Evolutionary conservation across 2,329 filamentous ascomycete genomes (phyloP), one percentile per base, ranked within the genome.

Genomic region (Colletotrichum sp.): DNA sequence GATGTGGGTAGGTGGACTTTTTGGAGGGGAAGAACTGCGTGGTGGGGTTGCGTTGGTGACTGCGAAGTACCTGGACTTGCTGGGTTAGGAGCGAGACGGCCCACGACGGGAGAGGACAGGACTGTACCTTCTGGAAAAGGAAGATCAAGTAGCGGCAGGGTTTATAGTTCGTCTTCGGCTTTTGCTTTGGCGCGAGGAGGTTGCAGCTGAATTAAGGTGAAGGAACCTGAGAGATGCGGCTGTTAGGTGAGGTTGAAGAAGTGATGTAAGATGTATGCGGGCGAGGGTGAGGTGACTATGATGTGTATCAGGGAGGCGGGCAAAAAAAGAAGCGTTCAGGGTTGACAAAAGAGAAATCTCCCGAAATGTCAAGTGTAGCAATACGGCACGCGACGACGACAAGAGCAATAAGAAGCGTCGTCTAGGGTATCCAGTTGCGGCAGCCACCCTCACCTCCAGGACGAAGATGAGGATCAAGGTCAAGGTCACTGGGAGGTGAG

Each of bases 1-100:
- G 70, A 68, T 73, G 73, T 75, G 73, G 73, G 73, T 68, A 75
- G 71, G 73, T 75, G 73, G 73, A 60, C 64, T 75, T 60, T 74
- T 73, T 69, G 71, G 73, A 75, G 73, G 73, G 73, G 73, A 73
- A 65, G 64, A 59, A 32, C 70, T 63, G 64, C 44, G 64, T 73
- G 70, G 71, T 73, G 70, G 73, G 64, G 73, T 73, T 68, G 48
- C 44, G 70, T 32, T 64, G 73, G 70, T 75, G 64, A 68, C 73
- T 57, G 57, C 28, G 44, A 63, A 71, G 69, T 75, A 75, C 73
- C 69, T 72, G 55, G 57, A 63, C 68, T 25, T 70, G 68, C 68
- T 52, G 19, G 57, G 55, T 63, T 70, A 63, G 68, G 19, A 70
- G 55, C 13, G 22, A 48, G 30, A 61, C 8, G 32, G 25, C 36